Base-by-base conservation (phyloP, 345 rosid genomes). In the Rhodamnia rubescens region DNA sequence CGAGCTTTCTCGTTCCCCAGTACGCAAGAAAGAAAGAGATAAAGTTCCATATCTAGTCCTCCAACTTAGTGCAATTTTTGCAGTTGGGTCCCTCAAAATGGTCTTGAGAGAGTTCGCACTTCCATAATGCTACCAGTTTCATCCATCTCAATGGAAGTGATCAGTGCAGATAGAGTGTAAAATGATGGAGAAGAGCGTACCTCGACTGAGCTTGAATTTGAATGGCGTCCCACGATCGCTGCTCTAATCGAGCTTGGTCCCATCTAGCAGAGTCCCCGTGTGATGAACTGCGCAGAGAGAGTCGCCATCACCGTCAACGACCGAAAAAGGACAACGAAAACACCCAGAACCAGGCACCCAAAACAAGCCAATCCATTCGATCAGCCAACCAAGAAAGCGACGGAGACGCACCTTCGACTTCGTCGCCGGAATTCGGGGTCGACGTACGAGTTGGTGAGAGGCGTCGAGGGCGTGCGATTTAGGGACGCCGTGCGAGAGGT, bases 171-270 rank as follows among this genome's bases (percentile, higher is more conserved):
- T 32, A 40, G 52, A 75, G 44, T 40, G 50, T 24, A 49, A 80
- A 44, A 80, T 44, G 53, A 26, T 11, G 50, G 27, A 36, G 47
- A 36, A 85, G 49, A 55, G 57, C 52, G 52, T 53, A 95, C 99
- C 99, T 94, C 92, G 99, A 21, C 99, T 98, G 69, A 98, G 98
- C 42, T 93, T 92, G 94, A 98, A 98, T 87, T 92, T 93, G 91
- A 98, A 96, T 15, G 99, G 97, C 50, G 95, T 89, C 16, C 94
- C 97, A 26, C 98, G 92, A 47, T 93, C 98, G 40, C 96, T 92
- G 84, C 99, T 98, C 2, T 98, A 98, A 91, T 98, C 99, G 61
- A 98, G 96, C 90, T 94, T 86, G 4, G 98, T 96, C 49, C 99
- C 99, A 83, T 98, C 99, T 24, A 96, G 64, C 91, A 98, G 90